These are phyloP conservation scores for Colletotrichum gloeosporioides DNA, from an alignment of 2,329 filamentous ascomycete species.

Conservation along the genomic window DNA sequence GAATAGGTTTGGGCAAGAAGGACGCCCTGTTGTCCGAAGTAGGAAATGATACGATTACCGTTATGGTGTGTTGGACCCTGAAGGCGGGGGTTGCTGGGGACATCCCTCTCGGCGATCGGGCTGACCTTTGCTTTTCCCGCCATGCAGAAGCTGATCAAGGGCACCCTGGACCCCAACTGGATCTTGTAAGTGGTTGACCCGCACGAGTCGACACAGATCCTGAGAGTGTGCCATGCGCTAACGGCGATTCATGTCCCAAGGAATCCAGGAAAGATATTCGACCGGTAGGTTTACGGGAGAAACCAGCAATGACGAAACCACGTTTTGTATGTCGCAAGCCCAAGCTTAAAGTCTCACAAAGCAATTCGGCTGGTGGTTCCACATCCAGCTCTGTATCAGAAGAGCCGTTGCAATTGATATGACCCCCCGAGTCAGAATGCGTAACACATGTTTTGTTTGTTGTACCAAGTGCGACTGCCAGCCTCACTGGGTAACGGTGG, in stretches of 20 bases:
- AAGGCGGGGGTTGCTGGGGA: slow-evolving; percentile 4
- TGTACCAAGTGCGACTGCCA: neutral
- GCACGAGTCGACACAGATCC: neutral
- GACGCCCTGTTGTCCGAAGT: slow-evolving; percentile 79
- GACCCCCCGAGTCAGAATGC: slow-evolving; percentile 1
- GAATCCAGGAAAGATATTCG: slow-evolving; percentile 20
- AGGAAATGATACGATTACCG: slow-evolving; percentile 76
- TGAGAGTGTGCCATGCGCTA: neutral
- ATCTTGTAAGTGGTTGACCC: neutral
- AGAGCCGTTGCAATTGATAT: neutral
- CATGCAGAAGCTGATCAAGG: neutral
- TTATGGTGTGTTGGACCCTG: slow-evolving; percentile 66
- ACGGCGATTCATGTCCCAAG: neutral
- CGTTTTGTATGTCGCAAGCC: slow-evolving; percentile 7
- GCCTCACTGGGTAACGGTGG: neutral
- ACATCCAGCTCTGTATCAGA: neutral
- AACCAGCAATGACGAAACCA: slow-evolving; percentile 15
- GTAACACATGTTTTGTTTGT: slow-evolving; percentile 19
- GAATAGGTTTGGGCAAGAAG: slow-evolving; percentile 86
- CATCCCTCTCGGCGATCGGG: neutral
- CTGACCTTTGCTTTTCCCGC: neutral
- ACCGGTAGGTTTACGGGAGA: slow-evolving; percentile 11
- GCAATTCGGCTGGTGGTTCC: neutral
- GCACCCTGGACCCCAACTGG: neutral
- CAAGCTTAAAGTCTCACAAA: slow-evolving; percentile 3